Evolutionary conservation across 768 basidiomycete genomes (phyloP).

Genomic region (Mycena floridula): DNA sequence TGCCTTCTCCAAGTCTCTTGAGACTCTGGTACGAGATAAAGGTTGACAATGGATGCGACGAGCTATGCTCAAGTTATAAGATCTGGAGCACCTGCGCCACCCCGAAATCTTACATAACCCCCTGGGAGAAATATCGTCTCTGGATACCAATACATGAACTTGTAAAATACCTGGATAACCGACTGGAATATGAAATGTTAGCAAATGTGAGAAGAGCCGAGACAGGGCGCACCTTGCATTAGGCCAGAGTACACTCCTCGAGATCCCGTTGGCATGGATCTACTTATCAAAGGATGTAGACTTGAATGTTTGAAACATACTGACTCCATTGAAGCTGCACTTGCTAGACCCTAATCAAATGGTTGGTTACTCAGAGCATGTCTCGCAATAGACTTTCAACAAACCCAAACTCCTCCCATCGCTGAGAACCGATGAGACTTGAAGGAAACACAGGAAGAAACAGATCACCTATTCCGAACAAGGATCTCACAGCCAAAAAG

Average conservation of each 20-base stretch:
- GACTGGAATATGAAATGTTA: too few relatives aligned
- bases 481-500: slow-evolving; percentile 47
- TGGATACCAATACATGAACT: too few relatives aligned
- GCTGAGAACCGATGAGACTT: slow-evolving; percentile 1
- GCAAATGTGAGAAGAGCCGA: too few relatives aligned
- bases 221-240: slow-evolving; percentile 8
- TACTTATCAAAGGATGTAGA: not conserved
- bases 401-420: slow-evolving; percentile 12
- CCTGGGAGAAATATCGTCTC: too few relatives aligned
- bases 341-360: slow-evolving; percentile 9
- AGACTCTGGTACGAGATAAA: slow-evolving; percentile 13
- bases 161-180: slow-evolving; percentile 11
- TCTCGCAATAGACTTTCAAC: too few relatives aligned
- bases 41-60: slow-evolving; percentile 12
- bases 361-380: too few relatives aligned
- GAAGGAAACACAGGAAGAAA: not conserved
- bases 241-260: slow-evolving; percentile 12
- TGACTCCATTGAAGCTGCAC: slow-evolving; percentile 13
- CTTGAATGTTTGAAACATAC: not conserved
- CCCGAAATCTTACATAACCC: too few relatives aligned
- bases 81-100: too few relatives aligned
- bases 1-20: slow-evolving; percentile 13
- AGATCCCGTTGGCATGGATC: slow-evolving; percentile 10
- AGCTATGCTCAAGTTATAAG: slow-evolving; percentile 3
- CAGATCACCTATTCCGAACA: slow-evolving; percentile 45